A percentile compares a stretch with the other conserved stretches of the same genome.
Conservation (phyloP, 805 yeast species). For the Nakazawaea ambrosiae region DNA sequence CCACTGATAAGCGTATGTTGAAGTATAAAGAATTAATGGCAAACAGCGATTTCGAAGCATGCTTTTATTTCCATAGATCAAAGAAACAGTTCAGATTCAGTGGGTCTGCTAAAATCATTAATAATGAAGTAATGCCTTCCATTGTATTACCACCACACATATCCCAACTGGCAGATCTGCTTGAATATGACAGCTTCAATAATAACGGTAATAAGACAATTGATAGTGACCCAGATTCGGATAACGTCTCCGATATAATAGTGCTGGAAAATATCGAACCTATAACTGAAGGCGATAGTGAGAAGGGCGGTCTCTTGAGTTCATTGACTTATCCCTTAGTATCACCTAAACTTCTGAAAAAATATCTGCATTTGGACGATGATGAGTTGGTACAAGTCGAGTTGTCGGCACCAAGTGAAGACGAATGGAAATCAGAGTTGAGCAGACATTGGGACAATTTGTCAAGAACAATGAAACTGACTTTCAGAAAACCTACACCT, state of each 20-base stretch:
- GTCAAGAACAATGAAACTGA: slow-evolving; percentile 52
- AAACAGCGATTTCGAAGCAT: slow-evolving; percentile 63
- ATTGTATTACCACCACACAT: slow-evolving; percentile 2
- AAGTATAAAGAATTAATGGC: slow-evolving; percentile 47
- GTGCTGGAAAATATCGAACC: slow-evolving; percentile 3
- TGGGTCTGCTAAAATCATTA: slow-evolving; percentile 52
- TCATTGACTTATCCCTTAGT: slow-evolving; percentile 17
- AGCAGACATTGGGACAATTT: slow-evolving; percentile 55
- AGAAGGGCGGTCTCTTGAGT: slow-evolving; percentile 8
- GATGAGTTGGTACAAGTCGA: neutral
- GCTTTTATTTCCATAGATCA: slow-evolving; percentile 58
- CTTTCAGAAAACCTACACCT: slow-evolving; percentile 71
- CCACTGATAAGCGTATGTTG: slow-evolving; percentile 65
- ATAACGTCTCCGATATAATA: neutral
- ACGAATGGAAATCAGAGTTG: slow-evolving; percentile 67
- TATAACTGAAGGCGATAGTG: neutral
- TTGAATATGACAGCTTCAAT: too few relatives aligned
- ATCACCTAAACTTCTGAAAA: slow-evolving; percentile 14
- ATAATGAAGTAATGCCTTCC: slow-evolving; percentile 19
- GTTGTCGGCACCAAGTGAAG: slow-evolving; percentile 38
- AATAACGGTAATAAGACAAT: too few relatives aligned
- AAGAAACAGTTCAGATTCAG: slow-evolving; percentile 68
- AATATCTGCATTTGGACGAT: neutral
- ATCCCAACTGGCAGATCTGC: neutral
- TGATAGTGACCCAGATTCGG: neutral